Evolutionary conservation across 257 asterid genomes (phyloP), one percentile per base, ranked within the genome.

Genomic region (Plantago elongata): DNA sequence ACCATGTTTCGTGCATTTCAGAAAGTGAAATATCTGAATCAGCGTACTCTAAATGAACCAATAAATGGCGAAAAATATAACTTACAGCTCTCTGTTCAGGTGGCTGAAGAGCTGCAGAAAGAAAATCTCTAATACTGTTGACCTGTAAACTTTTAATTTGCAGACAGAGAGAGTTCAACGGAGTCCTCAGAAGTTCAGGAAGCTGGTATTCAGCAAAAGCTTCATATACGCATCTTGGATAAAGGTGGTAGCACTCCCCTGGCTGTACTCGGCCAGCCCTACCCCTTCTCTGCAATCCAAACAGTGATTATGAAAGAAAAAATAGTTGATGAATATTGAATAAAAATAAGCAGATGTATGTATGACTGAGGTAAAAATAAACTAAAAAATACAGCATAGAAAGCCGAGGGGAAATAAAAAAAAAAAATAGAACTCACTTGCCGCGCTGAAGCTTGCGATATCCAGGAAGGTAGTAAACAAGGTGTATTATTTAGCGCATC

Each of bases 231-330:
- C 99, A 89, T 77, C 66, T 80, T 37, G 99, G 99, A 63, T 92
- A 92, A 59, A 92, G 70, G 76, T 92, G 96, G 87, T 86, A 92
- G 81, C 99, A 89, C 78, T 84, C 99, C 11, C 97, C 99, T 48
- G 99, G 87, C 76, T 83, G 95, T 77, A 92, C 99, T 48, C 99
- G 95, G n/a, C 99, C 99, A 64, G 99, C 95, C 75, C 99, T 84
- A 55, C 99, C 99, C 79, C 89, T 80, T 80, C 99, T 89, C 99
- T 92, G 96, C 72, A 79, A 69, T 46, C 68, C 68, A 78, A 66
- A 66, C 50, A 70, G 52, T 34, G 27, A 55, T 40, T 40, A 72
- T 45, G 61, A 48, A 61, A 57, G 27, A 59, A 63, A 68, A 49
- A 66, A 50, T 43, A 54, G 18, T 62, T 40, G 47, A 50, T 63